A percentile compares a stretch with the other conserved stretches of the same genome.
Conservation (phyloP, 106 monocot genomes). For the Xerophyta viscosa region DNA sequence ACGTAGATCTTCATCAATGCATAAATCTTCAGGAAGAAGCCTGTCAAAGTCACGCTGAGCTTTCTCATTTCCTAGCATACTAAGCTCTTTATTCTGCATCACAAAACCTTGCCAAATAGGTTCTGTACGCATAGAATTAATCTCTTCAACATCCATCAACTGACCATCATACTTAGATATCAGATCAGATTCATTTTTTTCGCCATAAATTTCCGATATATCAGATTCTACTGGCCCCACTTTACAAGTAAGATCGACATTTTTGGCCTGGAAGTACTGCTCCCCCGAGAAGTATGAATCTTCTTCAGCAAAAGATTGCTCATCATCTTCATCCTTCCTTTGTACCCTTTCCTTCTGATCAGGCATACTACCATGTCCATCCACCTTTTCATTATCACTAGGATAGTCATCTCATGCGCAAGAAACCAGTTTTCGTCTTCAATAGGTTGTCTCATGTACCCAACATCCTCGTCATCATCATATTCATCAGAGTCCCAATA, state of each 20-base stretch:
- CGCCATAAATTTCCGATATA: slow-evolving; percentile 30
- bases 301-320: slow-evolving; percentile 86
- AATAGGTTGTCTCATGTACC: slow-evolving; percentile 93
- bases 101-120: slow-evolving; percentile 98
- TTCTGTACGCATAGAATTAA: slow-evolving; percentile 73
- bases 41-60: slow-evolving; percentile 29
- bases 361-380: slow-evolving; percentile 45
- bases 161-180: slow-evolving; percentile 78
- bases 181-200: slow-evolving; percentile 44
- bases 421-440: slow-evolving; percentile 99
- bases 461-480: slow-evolving; percentile 97
- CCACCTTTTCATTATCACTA: slow-evolving; percentile 90
- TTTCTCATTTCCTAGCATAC: slow-evolving; percentile 58
- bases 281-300: slow-evolving; percentile 91
- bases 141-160: slow-evolving; percentile 79
- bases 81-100: slow-evolving; percentile 52
- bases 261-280: slow-evolving; percentile 57
- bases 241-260: slow-evolving; percentile 30
- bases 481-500: slow-evolving; percentile 99
- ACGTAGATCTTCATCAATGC: slow-evolving; percentile 78
- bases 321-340: slow-evolving; percentile 77
- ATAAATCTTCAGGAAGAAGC: slow-evolving; percentile 41
- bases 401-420: slow-evolving; percentile 99
- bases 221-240: slow-evolving; percentile 28
- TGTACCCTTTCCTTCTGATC: slow-evolving; percentile 41